Conservation (phyloP, 31 red algal genomes). For the Porphyra umbilicalis region DNA sequence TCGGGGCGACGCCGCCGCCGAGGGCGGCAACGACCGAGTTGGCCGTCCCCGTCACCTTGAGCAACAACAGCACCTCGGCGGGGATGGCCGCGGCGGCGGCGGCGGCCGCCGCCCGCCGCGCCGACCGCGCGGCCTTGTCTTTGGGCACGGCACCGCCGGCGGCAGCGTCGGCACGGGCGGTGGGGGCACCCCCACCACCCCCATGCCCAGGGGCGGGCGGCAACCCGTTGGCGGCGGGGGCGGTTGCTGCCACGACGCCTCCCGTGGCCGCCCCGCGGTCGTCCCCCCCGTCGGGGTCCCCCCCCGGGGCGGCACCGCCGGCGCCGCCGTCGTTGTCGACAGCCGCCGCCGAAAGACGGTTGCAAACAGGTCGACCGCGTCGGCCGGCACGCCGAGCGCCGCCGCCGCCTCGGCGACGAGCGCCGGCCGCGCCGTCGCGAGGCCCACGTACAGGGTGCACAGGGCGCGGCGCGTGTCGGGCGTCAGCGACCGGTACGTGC, state of each 20-base stretch:
- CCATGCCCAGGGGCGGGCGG: not conserved
- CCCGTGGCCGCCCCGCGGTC: too few relatives aligned
- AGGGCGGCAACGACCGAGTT: not conserved
- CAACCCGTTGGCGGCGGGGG: not conserved
- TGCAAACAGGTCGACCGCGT: not conserved
- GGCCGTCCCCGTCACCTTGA: not conserved
- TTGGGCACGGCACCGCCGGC: too few relatives aligned
- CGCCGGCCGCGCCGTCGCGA: not conserved
- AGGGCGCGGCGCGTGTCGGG: not conserved
- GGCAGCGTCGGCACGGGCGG: too few relatives aligned
- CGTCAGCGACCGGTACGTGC: slow-evolving; percentile 76
- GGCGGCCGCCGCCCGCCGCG: not conserved
- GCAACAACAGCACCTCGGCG: not conserved
- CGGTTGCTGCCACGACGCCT: not conserved
- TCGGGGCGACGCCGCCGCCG: not conserved
- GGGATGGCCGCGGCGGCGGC: not conserved
- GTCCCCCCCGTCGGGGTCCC: not conserved
- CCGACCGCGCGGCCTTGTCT: not conserved
- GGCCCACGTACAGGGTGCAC: not conserved
- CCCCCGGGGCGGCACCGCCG: not conserved
- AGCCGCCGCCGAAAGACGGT: not conserved
- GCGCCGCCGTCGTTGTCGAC: not conserved
- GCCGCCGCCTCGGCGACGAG: not conserved
- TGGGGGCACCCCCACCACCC: not conserved
- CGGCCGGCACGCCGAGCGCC: not conserved